phyloP scores from a whole-genome alignment of 2,329 filamentous ascomycete genomes.

The Falciphora oryzae region DNA sequence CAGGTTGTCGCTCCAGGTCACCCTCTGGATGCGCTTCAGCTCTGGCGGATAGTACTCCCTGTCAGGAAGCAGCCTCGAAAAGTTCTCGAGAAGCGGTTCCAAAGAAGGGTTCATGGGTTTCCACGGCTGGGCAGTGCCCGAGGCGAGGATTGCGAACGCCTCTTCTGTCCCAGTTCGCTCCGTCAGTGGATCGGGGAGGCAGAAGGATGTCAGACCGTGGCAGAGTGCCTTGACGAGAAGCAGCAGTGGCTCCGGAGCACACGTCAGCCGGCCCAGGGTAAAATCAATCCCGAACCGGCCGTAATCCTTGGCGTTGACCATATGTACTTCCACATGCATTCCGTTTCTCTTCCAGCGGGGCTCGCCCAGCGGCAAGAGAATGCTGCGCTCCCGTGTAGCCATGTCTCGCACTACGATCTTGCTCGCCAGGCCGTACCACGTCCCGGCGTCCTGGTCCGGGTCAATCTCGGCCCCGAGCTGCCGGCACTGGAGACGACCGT shows the following conservation, averaged over 20 bases:
- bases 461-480: constrained; percentile 50
- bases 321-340: constrained; percentile 36
- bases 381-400: constrained; percentile 34
- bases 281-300: constrained; percentile 47
- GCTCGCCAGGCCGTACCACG: constrained; percentile 52
- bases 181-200: constrained; percentile 52
- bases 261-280: constrained; percentile 44
- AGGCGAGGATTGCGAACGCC: constrained; percentile 42
- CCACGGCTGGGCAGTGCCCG: constrained; percentile 47
- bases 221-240: constrained; percentile 16
- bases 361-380: constrained; percentile 47
- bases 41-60: constrained; percentile 46
- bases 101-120: constrained; percentile 46
- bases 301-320: constrained; percentile 33
- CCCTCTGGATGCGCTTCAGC: constrained; percentile 50
- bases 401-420: constrained; percentile 51
- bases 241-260: neutral
- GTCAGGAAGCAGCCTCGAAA: constrained; percentile 53
- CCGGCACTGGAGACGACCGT: constrained; percentile 35
- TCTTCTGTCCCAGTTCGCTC: constrained; percentile 56
- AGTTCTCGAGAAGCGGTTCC: constrained; percentile 46
- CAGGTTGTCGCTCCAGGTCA: constrained; percentile 30
- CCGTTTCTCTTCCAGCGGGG: constrained; percentile 24
- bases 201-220: constrained; percentile 56
- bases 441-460: constrained; percentile 51